These are phyloP conservation scores for Penicillium chermesinum DNA, from an alignment of 495 filamentous ascomycete genomes.

Conservation along the genomic window DNA sequence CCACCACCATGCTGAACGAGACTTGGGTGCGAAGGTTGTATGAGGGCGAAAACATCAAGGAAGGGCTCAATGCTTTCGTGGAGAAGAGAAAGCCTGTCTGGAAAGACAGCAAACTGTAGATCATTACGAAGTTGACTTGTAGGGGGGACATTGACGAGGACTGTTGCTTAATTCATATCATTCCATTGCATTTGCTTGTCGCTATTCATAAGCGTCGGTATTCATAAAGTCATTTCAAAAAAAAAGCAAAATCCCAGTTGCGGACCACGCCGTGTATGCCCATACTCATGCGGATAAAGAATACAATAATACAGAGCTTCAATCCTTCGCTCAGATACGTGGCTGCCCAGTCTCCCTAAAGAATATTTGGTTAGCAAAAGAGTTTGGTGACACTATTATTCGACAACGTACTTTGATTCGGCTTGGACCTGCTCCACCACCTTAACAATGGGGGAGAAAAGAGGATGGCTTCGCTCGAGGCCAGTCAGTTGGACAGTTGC, in stretches of 20 bases:
- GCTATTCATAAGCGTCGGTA: constrained; percentile 11
- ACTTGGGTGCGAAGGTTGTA: constrained; percentile 58
- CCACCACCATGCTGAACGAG: constrained; percentile 50
- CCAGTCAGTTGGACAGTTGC: constrained; percentile 72
- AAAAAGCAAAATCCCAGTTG: constrained; percentile 9
- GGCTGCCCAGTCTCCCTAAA: constrained; percentile 26
- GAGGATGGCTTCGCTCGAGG: constrained; percentile 62
- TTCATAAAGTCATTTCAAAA: constrained; percentile 18
- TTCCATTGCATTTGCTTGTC: not conserved
- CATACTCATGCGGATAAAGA: constrained; percentile 28
- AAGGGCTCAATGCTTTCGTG: constrained; percentile 75
- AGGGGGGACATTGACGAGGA: not conserved
- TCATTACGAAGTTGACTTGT: too few species aligned
- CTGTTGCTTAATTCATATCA: not conserved
- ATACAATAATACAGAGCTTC: constrained; percentile 4
- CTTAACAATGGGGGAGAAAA: constrained; percentile 65
- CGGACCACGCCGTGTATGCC: constrained; percentile 28
- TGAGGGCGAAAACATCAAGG: constrained; percentile 71
- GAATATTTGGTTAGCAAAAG: constrained; percentile 6
- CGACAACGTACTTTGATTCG: constrained; percentile 34
- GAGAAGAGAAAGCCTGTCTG: constrained; percentile 75
- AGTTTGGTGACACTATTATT: not conserved
- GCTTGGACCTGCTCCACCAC: constrained; percentile 75
- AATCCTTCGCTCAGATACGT: constrained; percentile 15
- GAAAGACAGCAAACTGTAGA: constrained; percentile 77